These are phyloP conservation scores for Penicillium sclerotigenum DNA, from an alignment of 2,329 filamentous ascomycete genomes.

Conservation along the genomic window DNA sequence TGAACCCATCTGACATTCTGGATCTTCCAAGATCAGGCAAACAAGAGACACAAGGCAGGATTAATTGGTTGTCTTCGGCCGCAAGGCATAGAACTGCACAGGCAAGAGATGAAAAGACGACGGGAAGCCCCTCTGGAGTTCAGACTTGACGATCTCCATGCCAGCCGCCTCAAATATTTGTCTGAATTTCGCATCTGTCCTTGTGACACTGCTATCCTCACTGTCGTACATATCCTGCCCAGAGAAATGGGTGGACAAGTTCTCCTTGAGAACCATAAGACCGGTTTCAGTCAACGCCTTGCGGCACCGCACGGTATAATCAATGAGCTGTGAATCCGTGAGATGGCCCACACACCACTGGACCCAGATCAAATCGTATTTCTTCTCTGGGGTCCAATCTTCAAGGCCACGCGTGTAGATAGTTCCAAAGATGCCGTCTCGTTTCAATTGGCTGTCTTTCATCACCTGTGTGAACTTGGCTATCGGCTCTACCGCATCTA, in stretches of 20 bases:
- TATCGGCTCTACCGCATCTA: conserved; percentile 85
- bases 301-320: conserved; percentile 63
- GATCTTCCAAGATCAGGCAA: neutral
- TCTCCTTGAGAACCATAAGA: conserved; percentile 75
- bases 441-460: conserved; percentile 34
- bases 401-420: conserved; percentile 74
- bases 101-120: conserved; percentile 62
- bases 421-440: conserved; percentile 53
- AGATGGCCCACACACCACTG: conserved; percentile 90
- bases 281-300: conserved; percentile 44
- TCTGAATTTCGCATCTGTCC: conserved; percentile 70
- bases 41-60: neutral
- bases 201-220: conserved; percentile 72
- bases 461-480: conserved; percentile 71
- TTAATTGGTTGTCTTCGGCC: conserved; percentile 40
- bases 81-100: conserved; percentile 74
- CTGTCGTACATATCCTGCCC: conserved; percentile 70
- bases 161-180: conserved; percentile 67
- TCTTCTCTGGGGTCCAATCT: conserved; percentile 57
- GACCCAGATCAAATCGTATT: conserved; percentile 81
- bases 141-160: conserved; percentile 64
- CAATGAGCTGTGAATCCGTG: conserved; percentile 67
- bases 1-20: neutral
- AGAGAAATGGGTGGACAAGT: conserved; percentile 56
- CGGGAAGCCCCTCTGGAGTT: conserved; percentile 70